Percentiles rank a stretch among this genome's conserved stretches.
Conservation (phyloP, 2,329 filamentous ascomycete genomes). For the Mycosphaerella sp. region DNA sequence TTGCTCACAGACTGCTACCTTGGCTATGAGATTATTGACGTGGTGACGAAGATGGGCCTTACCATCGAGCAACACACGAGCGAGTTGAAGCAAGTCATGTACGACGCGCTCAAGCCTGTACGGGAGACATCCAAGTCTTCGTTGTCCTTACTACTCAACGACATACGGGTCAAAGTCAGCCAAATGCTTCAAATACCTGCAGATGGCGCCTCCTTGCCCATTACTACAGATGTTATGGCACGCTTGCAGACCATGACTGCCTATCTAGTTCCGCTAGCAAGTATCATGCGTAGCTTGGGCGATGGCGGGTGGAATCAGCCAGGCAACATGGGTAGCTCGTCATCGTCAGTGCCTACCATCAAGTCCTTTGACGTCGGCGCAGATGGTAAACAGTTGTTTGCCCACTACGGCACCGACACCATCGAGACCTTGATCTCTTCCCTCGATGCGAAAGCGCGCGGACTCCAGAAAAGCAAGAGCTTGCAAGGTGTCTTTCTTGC, state of each 20-base stretch:
- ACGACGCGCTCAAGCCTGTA: conserved; percentile 80
- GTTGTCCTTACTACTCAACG: conserved; percentile 73
- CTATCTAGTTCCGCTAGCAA: conserved; percentile 78
- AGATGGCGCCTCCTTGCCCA: conserved; percentile 70
- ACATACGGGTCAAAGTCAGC: conserved; percentile 65
- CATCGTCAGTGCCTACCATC: conserved; percentile 61
- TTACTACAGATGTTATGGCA: conserved; percentile 79
- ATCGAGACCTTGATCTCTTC: conserved; percentile 72
- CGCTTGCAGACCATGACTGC: conserved; percentile 79
- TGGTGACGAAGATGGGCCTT: conserved; percentile 72
- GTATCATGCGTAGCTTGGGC: conserved; percentile 84
- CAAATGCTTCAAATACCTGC: conserved; percentile 61
- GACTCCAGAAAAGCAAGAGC: conserved; percentile 68
- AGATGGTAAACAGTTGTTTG: conserved; percentile 80
- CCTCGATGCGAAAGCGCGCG: conserved; percentile 66
- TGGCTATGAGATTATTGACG: conserved; percentile 90
- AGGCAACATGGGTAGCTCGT: conserved; percentile 47
- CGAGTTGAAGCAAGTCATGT: conserved; percentile 74
- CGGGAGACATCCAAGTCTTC: conserved; percentile 88
- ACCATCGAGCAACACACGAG: conserved; percentile 76
- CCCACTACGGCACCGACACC: conserved; percentile 82
- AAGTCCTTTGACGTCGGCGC: conserved; percentile 81
- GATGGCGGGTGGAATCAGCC: conserved; percentile 77
- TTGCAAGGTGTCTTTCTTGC: conserved; percentile 82
- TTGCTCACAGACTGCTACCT: conserved; percentile 88